Base-by-base conservation (phyloP, 441 rosid species). In the Euphorbia corollata region DNA sequence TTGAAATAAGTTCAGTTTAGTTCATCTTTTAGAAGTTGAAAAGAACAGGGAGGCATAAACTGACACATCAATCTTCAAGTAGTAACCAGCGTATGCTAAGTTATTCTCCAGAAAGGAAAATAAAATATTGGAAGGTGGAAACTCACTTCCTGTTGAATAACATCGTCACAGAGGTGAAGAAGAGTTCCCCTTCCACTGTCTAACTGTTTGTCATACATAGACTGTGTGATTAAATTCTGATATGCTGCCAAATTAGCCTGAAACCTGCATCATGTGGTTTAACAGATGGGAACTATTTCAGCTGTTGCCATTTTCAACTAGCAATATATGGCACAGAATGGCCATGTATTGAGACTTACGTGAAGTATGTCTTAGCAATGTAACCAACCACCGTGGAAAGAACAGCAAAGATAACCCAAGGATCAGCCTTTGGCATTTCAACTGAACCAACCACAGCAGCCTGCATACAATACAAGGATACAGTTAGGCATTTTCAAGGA, bases 111-210 rank as follows among this genome's bases (percentile, higher is more conserved):
- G 5, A 4, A 2, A 50, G 34, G 58, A 61, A 45, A 54, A 64
- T 19, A 27, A 58, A 5, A 63, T 58, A 41, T 16, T 48, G 51
- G 50, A 19, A 53, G 56, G 13, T 10, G 45, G 24, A 61, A 55
- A 82, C 89, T 68, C 73, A 87, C 92, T 82, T 89, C 92, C 82
- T 89, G 90, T 68, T 89, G 99, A 84, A 91, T 87, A 67, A 92
- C 96, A 70, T 94, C 97, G 68, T 94, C 99, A 47, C 99, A 94
- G 77, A 94, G 81, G 79, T 94, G 99, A 73, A 94, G 86, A 67
- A 94, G 93, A 41, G 99, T 91, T 63, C 99, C 99, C 82, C 53
- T 87, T 73, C 99, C 99, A 78, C 98, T 94, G 74, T 91, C 99
- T 34, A 94, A 84, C 71, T 91, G 99, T 75, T 95, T 95, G 79